Conservation (phyloP, 169 alveolate genomes). For the Perkinsus olseni region DNA sequence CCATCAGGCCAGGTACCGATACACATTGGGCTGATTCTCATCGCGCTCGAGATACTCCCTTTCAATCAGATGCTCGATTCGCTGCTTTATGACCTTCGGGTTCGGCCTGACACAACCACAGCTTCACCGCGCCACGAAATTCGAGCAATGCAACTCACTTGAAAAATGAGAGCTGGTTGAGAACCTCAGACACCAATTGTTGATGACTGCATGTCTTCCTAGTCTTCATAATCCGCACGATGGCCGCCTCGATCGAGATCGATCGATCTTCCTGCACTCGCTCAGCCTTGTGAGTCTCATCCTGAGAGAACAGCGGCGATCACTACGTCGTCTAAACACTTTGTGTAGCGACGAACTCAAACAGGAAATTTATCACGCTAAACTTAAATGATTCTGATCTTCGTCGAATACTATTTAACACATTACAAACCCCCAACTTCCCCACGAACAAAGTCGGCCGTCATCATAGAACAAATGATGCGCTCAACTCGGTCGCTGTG, state of each 20-base stretch:
- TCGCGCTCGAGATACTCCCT: constrained; percentile 71
- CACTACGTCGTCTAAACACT: background rate
- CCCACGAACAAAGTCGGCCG: no score
- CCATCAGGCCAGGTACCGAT: constrained; percentile 47
- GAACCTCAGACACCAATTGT: constrained; percentile 40
- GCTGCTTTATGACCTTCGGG: constrained; percentile 54
- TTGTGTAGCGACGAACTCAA: background rate
- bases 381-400: no score
- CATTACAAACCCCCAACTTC: no score
- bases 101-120: constrained; percentile 34
- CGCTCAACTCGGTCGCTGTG: no score
- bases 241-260: constrained; percentile 81
- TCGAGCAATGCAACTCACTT: background rate
- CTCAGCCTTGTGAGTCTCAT: constrained; percentile 39
- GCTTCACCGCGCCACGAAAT: background rate
- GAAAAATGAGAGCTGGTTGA: constrained; percentile 32
- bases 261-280: constrained; percentile 71
- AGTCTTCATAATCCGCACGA: constrained; percentile 79
- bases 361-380: no score
- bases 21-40: constrained; percentile 41
- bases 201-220: constrained; percentile 51
- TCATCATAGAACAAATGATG: no score
- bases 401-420: no score
- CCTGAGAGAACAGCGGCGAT: background rate
- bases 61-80: constrained; percentile 68